Conservation (phyloP, 768 basidiomycete genomes). For the Hygrophoropsis aurantiaca region DNA sequence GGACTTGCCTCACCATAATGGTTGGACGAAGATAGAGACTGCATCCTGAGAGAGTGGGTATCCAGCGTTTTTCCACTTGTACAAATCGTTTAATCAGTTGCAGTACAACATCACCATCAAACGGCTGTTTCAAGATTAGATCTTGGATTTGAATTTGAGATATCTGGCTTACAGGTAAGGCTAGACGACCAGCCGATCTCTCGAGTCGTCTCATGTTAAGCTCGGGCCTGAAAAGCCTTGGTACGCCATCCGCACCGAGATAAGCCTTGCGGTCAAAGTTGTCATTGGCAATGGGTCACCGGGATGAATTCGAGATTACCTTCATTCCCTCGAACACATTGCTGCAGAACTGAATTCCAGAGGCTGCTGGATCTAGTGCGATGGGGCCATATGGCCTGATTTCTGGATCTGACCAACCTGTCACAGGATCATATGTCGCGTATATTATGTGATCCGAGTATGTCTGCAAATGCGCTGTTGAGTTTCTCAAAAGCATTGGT, state of each 20-base stretch:
- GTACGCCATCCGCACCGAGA: slow-evolving; percentile 63
- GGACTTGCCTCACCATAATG: slow-evolving; percentile 48
- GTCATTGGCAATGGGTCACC: background rate
- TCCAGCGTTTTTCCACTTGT: slow-evolving; percentile 74
- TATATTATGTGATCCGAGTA: slow-evolving; percentile 81
- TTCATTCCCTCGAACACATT: slow-evolving; percentile 70
- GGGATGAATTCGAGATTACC: slow-evolving; percentile 35
- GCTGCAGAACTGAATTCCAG: slow-evolving; percentile 61
- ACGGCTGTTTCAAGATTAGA: slow-evolving; percentile 31
- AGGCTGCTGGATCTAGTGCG: slow-evolving; percentile 52
- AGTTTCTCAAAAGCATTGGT: background rate
- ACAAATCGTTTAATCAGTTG: slow-evolving; percentile 67
- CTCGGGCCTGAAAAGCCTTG: slow-evolving; percentile 79
- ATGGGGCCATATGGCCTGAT: slow-evolving; percentile 71
- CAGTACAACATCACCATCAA: slow-evolving; percentile 47
- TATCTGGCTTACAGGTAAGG: slow-evolving; percentile 56
- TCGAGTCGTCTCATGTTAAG: slow-evolving; percentile 83
- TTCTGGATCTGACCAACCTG: slow-evolving; percentile 71
- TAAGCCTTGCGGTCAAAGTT: slow-evolving; percentile 53
- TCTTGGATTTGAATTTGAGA: slow-evolving; percentile 10
- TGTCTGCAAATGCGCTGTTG: slow-evolving; percentile 31
- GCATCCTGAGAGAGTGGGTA: slow-evolving; percentile 70
- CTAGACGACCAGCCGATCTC: slow-evolving; percentile 66
- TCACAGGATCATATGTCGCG: slow-evolving; percentile 56
- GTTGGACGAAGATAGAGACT: slow-evolving; percentile 88